Percentiles rank a stretch among this genome's conserved stretches.
phyloP scores from a whole-genome alignment of 179 eudicot genomes.

The Heliamphora ciliata region DNA sequence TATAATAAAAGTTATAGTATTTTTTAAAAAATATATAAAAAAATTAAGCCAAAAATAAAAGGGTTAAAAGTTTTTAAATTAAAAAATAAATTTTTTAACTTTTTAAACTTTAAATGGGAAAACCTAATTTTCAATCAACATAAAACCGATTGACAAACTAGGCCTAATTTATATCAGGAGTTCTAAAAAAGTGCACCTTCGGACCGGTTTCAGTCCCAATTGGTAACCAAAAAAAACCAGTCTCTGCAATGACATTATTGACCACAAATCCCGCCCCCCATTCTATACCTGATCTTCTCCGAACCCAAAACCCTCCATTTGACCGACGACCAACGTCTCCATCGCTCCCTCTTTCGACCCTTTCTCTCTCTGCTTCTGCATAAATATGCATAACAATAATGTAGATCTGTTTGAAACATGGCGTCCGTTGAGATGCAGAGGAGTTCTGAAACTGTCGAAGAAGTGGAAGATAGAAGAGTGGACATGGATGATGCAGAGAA shows the following conservation, averaged over 20 bases:
- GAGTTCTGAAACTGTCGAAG: not conserved
- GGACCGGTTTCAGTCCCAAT: too few relatives aligned
- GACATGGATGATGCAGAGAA: not conserved
- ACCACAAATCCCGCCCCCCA: not conserved
- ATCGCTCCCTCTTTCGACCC: not conserved
- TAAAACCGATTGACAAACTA: too few relatives aligned
- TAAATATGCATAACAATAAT: not conserved
- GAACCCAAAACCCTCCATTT: not conserved
- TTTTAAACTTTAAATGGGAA: too few relatives aligned
- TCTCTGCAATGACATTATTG: too few relatives aligned
- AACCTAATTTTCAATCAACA: too few relatives aligned
- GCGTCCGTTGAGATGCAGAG: constrained; percentile 3
- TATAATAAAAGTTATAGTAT: too few relatives aligned
- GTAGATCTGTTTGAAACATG: not conserved
- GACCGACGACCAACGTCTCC: constrained; percentile 12
- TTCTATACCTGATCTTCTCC: not conserved
- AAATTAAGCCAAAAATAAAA: too few relatives aligned
- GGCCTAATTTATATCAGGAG: too few relatives aligned
- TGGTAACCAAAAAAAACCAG: not conserved
- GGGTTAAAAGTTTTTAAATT: too few relatives aligned
- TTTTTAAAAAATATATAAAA: too few relatives aligned
- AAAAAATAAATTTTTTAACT: too few relatives aligned
- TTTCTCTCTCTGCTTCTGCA: not conserved
- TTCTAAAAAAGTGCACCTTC: too few relatives aligned
- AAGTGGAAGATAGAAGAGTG: not conserved